Conservation (phyloP, 345 rosid genomes). For the Clausena lansium region DNA sequence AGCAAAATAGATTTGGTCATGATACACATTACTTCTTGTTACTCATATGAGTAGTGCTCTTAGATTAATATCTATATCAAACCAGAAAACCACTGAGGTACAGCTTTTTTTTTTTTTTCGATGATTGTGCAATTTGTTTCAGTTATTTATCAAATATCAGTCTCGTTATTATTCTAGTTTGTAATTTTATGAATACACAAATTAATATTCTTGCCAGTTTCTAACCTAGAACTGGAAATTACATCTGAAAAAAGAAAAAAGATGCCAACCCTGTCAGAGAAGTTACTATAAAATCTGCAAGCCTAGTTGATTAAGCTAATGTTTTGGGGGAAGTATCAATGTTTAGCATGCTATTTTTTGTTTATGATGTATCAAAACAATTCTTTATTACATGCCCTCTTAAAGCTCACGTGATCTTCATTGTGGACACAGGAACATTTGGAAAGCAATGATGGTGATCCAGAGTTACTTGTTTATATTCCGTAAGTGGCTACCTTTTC, state of each 20-base stretch:
- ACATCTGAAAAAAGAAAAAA: neutral
- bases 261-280: neutral
- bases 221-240: neutral
- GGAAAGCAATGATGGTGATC: constrained; percentile 96
- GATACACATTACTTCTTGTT: neutral
- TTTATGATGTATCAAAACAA: neutral
- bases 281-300: neutral
- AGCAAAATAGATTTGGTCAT: neutral
- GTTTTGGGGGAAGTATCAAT: neutral
- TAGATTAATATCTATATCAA: neutral
- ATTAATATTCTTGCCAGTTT: neutral
- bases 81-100: neutral
- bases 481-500: constrained; percentile 55
- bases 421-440: constrained; percentile 57
- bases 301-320: neutral
- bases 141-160: neutral
- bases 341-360: neutral
- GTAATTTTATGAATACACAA: neutral
- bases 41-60: neutral
- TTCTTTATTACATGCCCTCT: neutral
- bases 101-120: too few species aligned
- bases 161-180: neutral
- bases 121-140: too few species aligned
- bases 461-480: constrained; percentile 86
- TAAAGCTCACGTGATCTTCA: neutral